These are phyloP conservation scores for Solanum bulbocastanum DNA, from an alignment of 257 asterid genomes.

Conservation along the genomic window DNA sequence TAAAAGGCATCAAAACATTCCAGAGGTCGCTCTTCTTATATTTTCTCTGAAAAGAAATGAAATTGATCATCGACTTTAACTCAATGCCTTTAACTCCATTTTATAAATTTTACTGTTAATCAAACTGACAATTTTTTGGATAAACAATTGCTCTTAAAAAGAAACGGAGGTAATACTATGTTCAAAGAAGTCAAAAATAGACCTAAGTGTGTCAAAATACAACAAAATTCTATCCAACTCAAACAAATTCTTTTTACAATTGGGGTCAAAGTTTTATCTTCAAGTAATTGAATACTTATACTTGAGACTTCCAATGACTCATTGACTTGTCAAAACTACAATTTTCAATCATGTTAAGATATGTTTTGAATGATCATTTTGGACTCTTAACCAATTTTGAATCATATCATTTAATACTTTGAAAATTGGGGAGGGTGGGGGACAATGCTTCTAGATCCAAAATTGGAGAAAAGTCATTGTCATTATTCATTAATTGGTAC, in stretches of 20 bases:
- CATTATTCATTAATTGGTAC: background rate
- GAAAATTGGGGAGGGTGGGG: background rate
- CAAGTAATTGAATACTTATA: background rate
- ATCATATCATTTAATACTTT: background rate
- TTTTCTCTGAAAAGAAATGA: background rate
- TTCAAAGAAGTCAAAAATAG: background rate
- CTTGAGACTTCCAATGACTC: background rate
- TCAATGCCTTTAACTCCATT: no score
- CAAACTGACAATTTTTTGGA: background rate
- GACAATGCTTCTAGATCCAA: conserved; percentile 27
- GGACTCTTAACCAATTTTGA: background rate
- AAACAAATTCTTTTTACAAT: background rate
- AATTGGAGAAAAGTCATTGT: conserved; percentile 11
- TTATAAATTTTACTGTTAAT: background rate
- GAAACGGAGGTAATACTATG: background rate
- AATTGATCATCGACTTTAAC: background rate
- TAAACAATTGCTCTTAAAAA: background rate
- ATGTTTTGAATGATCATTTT: background rate
- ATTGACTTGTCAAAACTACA: background rate
- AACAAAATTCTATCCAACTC: background rate
- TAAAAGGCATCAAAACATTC: no score
- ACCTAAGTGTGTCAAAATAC: background rate
- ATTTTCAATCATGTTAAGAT: background rate
- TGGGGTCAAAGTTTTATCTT: background rate
- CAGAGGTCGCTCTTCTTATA: background rate